Base-by-base conservation (phyloP, 129 eudicot genomes). In the Helichrysum umbraculigerum region DNA sequence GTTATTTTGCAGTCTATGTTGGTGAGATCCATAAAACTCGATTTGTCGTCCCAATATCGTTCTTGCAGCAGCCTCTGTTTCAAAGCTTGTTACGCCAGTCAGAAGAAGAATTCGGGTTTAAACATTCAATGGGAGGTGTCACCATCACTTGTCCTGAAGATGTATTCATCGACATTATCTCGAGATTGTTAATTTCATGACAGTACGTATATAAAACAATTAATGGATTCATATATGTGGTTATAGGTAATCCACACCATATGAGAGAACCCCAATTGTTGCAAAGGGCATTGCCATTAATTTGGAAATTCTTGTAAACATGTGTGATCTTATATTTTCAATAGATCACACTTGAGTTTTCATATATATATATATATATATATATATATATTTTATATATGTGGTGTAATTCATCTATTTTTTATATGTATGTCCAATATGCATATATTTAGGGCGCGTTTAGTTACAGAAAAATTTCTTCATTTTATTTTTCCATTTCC, bases 71-170 rank as follows among this genome's bases (percentile, higher is more conserved):
- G 33, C 87, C 87, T 42, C 63, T 74, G 35, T 88, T 88, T 69
- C 92, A 85, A 74, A 81, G 82, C 17, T 75, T 88, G 81, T 68
- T 88, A 50, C 71, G 68, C 22, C 30, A 76, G 65, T 65, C 72
- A 5, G 79, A 76, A 56, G 79, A 76, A 47, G 79, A 76, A 65
- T 88, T 85, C 19, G 89, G 89, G 9, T 87, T 66, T 71, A 54
- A 82, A 35, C 89, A 88, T 83, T 85, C 87, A 1, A 82, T 85
- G 89, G 89, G 89, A 5, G 87, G 85, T 9, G 76, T 86, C 19
- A 86, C 90, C n/a, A 86, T 83, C 54, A 81, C 84, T 47, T 81
- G 93, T 82, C 66, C 57, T 1, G 87, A 88, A 77, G 87, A 86
- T 33, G 61, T 28, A 10, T 79, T 84, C 56, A 20, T 75, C 15